A percentile compares a stretch with the other conserved stretches of the same genome.
Conservation (phyloP, 225 moss, liverwort and hornwort species). For the Polytrichum formosum region DNA sequence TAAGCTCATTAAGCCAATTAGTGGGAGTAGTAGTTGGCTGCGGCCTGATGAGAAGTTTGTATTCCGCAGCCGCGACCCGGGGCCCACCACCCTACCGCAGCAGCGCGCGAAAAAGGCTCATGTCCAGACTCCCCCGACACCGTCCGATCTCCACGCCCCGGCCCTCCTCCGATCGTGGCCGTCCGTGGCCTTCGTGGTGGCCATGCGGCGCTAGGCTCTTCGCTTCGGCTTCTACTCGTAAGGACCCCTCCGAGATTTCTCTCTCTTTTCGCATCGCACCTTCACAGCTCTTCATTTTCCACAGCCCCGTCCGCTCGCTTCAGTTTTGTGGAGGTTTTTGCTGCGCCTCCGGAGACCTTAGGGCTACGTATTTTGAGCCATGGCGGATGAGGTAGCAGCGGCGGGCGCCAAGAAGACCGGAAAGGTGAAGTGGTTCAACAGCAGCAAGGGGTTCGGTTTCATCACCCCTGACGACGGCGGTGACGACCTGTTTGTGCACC, state of each 20-base stretch:
- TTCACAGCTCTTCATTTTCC: not conserved
- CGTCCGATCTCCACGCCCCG: not conserved
- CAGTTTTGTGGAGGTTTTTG: not conserved
- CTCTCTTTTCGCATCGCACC: not conserved
- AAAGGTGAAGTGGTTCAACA: constrained; percentile 99
- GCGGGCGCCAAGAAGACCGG: constrained; percentile 75
- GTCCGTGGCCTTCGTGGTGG: not conserved
- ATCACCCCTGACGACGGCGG: constrained; percentile 95
- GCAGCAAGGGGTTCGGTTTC: constrained; percentile 96
- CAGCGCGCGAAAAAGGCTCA: too few relatives aligned
- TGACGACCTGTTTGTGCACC: constrained; percentile 93
- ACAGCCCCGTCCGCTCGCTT: not conserved
- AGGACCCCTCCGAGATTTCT: not conserved
- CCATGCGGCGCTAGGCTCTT: not conserved
- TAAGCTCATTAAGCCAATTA: too few relatives aligned
- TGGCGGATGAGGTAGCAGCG: constrained; percentile 71
- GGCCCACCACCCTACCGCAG: too few relatives aligned
- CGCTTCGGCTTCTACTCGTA: too few relatives aligned
- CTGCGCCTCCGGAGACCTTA: too few relatives aligned
- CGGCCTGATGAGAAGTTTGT: too few relatives aligned
- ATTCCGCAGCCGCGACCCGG: too few relatives aligned
- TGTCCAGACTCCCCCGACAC: too few relatives aligned
- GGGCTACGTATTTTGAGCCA: constrained; percentile 12
- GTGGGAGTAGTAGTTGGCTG: too few relatives aligned
- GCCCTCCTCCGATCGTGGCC: not conserved